Evolutionary conservation across 2,329 filamentous ascomycete species (phyloP).

Genomic region (Pseudogymnoascus sp.): DNA sequence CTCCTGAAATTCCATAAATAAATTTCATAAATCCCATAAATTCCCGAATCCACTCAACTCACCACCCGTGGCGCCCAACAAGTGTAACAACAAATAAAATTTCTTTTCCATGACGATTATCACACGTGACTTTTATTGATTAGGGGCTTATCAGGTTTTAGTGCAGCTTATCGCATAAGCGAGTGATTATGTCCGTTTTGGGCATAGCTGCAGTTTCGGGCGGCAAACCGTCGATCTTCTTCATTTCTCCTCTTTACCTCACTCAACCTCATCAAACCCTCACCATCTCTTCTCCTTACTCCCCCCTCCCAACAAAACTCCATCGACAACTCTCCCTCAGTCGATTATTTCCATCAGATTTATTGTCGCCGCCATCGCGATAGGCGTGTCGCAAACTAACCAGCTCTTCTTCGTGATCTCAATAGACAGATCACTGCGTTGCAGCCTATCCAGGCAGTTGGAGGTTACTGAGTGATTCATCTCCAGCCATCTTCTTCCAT

Average conservation of each 20-base stretch:
- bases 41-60: not conserved
- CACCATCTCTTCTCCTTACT: not conserved
- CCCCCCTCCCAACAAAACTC: not conserved
- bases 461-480: conserved; percentile 5
- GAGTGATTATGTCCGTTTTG: not conserved
- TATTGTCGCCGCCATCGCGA: not conserved
- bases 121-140: not conserved
- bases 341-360: not conserved
- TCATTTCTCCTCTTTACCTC: not conserved
- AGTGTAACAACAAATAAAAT: not conserved
- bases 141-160: not conserved
- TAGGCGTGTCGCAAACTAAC: not conserved
- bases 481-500: conserved; percentile 1
- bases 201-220: not conserved
- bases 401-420: not conserved
- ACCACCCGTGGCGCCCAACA: not conserved
- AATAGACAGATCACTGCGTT: not conserved
- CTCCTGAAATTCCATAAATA: conserved; percentile 1
- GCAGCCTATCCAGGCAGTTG: not conserved
- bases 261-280: not conserved
- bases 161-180: not conserved
- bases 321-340: not conserved
- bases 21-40: not conserved
- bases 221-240: not conserved
- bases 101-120: not conserved